A percentile compares a stretch with the other conserved stretches of the same genome.
phyloP scores from a whole-genome alignment of 2,329 filamentous ascomycete genomes.

The Juglanconis juglandina region DNA sequence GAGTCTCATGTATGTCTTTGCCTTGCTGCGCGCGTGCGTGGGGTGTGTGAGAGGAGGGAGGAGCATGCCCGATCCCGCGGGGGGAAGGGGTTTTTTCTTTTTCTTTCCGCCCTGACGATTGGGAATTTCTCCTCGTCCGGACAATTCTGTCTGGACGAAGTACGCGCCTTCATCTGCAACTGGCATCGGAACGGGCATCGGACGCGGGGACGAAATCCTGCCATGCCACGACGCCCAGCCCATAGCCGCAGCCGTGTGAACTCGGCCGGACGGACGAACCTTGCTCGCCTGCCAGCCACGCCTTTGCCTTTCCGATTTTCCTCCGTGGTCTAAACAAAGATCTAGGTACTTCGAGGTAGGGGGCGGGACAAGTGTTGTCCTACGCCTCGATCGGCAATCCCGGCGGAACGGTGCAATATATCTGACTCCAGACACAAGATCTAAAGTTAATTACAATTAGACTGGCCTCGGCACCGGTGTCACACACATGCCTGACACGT shows the following conservation, averaged over 20 bases:
- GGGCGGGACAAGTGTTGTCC: too few relatives aligned
- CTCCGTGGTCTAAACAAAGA: background rate
- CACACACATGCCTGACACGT: background rate
- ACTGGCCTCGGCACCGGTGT: background rate
- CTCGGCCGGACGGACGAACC: too few relatives aligned
- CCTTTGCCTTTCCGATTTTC: background rate
- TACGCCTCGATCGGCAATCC: background rate
- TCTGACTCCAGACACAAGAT: background rate
- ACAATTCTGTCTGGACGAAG: too few relatives aligned
- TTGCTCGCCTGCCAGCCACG: too few relatives aligned
- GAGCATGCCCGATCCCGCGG: background rate
- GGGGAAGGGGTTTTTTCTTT: too few relatives aligned
- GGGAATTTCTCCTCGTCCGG: too few relatives aligned
- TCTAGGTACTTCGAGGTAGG: background rate
- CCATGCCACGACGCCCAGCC: too few relatives aligned
- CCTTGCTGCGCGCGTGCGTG: background rate
- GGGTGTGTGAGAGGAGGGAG: too few relatives aligned
- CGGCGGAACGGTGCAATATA: background rate
- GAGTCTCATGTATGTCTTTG: background rate
- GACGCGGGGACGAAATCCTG: too few relatives aligned
- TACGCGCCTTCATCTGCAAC: too few relatives aligned
- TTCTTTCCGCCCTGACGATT: background rate
- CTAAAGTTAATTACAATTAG: background rate
- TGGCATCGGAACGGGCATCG: too few relatives aligned
- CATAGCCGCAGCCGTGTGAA: too few relatives aligned